Base-by-base conservation (phyloP, 257 asterid genomes). In the Thymus mandschuricus region DNA sequence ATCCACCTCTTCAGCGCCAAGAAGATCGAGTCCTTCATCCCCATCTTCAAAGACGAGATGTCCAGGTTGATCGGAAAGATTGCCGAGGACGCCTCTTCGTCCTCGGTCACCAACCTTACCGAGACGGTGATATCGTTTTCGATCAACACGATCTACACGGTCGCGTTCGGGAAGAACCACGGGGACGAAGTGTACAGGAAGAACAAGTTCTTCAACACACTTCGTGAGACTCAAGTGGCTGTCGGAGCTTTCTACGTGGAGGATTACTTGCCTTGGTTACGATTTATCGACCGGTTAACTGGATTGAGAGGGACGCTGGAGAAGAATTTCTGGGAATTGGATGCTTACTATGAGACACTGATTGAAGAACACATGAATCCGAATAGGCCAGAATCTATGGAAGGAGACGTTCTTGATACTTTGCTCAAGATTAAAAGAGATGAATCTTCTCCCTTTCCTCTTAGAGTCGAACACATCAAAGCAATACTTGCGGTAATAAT, bases 401-500 rank as follows among this genome's bases (percentile, higher is more conserved):
- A 74, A 3, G 73, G 67, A 3, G 82, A 81, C 50, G 15, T 81
- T 57, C n/a, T 81, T 46, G 82, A 66, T 55, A 50, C 51, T 2
- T 48, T 81, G 38, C 74, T 81, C 12, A 44, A 41, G 46, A 28
- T 81, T 0, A 57, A 28, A 27, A 60, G 43, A 40, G 41, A 78
- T 2, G 51, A 46, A 48, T 51, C 50, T 1, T 48, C 68, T 13
- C 49, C 80, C 0, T 7, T 70, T 51, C 50, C 61, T 15, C 69
- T 81, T 13, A 77, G 82, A 3, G 0, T 48, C 34, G 71, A 81
- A 51, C 82, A 72, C 56, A 61, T 81, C 71, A 81, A 81, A 74
- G 85, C 73, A 29, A 27, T 76, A 10, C 69, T 77, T 3, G 56
- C 71, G 85, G 85, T 81, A 70, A 69, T 43, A n/a, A 34, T 21